Evolutionary conservation across 148 eudicot species (phyloP), one percentile per base, ranked within the genome.

Genomic region (Drosera capensis): DNA sequence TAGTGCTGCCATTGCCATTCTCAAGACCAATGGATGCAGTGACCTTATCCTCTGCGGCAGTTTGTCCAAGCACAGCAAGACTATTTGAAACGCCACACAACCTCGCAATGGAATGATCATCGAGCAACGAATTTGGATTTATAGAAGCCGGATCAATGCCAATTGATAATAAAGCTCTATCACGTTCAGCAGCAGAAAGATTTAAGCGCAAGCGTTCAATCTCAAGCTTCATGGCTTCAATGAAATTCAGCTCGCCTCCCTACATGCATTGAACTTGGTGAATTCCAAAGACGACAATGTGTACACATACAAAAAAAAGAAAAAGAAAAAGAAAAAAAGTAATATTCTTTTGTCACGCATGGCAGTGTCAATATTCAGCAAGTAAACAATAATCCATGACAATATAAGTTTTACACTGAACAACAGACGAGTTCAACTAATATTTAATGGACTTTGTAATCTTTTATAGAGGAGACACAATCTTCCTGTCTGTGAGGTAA

Each of bases 161-260:
- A 58, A 83, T 58, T 29, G 94, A 73, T 59, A 90, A 56, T 54
- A 90, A 60, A 43, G 87, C 87, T 67, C 93, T 75, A 57, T 90
- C 95, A 59, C 97, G 77, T 56, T 80, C 94, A 40, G 95, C 93
- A 47, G 97, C 95, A 48, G 95, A 84, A 45, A 84, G 72, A 66
- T 84, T 78, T 43, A 71, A 64, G 22, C 52, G 73, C 42, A 90
- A 65, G 17, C 97, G 94, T 49, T 90, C 80, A 52, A 80, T 78
- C 71, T 90, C 97, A 48, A 90, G 78, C 71, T 78, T 80, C 84
- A 90, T 75, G 51, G 97, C 92, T 63, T 84, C 95, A 58, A 59
- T 60, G 58, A 75, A 90, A 55, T 66, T 70, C 45, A 84, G 65
- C 48, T 79, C 70, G 51, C 58, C 61, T 49, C 61, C 76, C 95